Evolutionary conservation across 208 protist species (phyloP), one percentile per base, ranked within the genome.

Genomic region (Trypanosoma mega): DNA sequence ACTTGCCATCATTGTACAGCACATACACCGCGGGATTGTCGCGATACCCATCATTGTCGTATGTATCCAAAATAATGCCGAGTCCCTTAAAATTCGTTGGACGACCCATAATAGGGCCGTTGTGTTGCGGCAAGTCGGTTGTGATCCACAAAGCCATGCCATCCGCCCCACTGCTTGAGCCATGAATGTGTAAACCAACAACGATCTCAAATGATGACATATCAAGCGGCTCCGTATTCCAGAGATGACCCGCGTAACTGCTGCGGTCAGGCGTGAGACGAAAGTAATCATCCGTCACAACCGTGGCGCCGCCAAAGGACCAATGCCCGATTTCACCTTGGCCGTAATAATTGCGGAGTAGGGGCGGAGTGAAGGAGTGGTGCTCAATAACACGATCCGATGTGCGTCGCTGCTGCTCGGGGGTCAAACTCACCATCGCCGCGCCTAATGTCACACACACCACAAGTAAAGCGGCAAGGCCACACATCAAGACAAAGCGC

Each of bases 1-100:
- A 16, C 0, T 6, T 43, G 20, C 59, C 68, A 23, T 76, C 68
- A 39, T 85, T 85, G 60, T 74, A 53, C 3, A 96, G 16, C 18
- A 96, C 52, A 31, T 69, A 72, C 37, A 96, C 71, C 63, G 67
- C 80, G 23, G 91, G 91, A 61, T 93, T 94, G 72, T 93, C 80
- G 4, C 73, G 69, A 23, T 46, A 58, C 37, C 73, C 76, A 66
- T 94, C 87, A 62, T 96, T 96, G 71, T 96, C 91, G 68, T 88
- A 96, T 26, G 85, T 84, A 68, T 96, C 87, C 34, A 96, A 91
- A 23, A 96, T 24, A 37, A 96, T 69, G 14, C 80, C 91, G 30
- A 93, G 56, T 44, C 91, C 91, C 18, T 76, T 68, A 58, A 96
- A 96, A 18, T 69, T 65, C 39, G 49, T 24, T 2, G 82, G 63